Evolutionary conservation across 2,329 filamentous ascomycete species (phyloP), one percentile per base, ranked within the genome.

Genomic region (Fusarium falciforme): DNA sequence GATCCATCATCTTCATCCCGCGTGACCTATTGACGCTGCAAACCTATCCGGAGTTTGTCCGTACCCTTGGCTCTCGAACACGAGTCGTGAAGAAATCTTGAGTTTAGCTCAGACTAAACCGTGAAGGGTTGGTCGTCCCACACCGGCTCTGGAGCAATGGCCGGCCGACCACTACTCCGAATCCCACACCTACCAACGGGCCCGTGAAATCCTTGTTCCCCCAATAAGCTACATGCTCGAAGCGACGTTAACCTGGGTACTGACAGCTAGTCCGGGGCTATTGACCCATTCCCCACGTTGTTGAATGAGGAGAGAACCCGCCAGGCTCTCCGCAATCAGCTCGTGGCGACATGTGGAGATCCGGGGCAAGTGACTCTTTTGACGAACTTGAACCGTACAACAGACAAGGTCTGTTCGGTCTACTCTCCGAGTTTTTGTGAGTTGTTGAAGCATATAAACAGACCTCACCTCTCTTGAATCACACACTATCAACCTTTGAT

Each of bases 111-210:
- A 31, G 17, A 22, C 27, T 20, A 42, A 12, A 47, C 40, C 40
- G 44, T 47, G n/a, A 27, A 17, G 16, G 59, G 17, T 22, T 61
- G 58, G 35, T 20, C 17, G 14, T 20, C 31, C 52, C 52, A 35
- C 29, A 20, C 22, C 25, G 42, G 59, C 12, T 25, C 5, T 36
- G 59, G 59, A 33, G 17, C 40, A 61, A 61, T 61, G 59, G 20
- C 40, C 59, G 59, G 59, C 59, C 59, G 59, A 61, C 25, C 12
- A 35, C 59, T 61, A 22, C 40, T 20, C 59, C 40, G 40, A 61
- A 61, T 11, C 9, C 20, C 42, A 17, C 38, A 38, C 27, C 22
- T 49, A 31, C 55, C 27, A 40, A 27, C 22, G 36, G 36, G 29
- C 20, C 57, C 22, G 57, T 60, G 40, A 49, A 35, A 61, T 47